Base-by-base conservation (phyloP, 208 protist genomes). In the Leishmania arabica region DNA sequence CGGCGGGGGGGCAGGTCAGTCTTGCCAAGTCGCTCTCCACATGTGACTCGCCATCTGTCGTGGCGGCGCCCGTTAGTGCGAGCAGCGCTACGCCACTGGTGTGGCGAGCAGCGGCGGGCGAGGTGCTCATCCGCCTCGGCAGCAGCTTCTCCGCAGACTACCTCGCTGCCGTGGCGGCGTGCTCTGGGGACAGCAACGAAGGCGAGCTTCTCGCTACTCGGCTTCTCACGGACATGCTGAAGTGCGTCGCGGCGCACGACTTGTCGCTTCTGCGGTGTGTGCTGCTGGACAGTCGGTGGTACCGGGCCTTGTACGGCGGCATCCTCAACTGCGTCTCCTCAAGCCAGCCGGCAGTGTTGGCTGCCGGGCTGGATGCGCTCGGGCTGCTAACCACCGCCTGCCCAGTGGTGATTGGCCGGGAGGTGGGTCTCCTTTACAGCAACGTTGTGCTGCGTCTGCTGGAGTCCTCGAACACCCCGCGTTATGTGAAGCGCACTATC, bases 361-460 rank as follows among this genome's bases (percentile, higher is more conserved):
- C 96, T 31, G 86, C 91, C 3, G 90, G 95, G 51, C 97, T 99
- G 42, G 97, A 98, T 76, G 90, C 85, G 24, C 87, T 98, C 69
- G 89, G 98, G 54, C 93, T 98, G 64, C 87, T 96, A 56, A 86
- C 90, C 40, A 89, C 80, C 51, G 73, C 80, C 42, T 95, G 90
- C 78, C 81, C 81, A 15, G 79, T 74, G 1, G 83, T 68, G 49
- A 68, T 96, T 8, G 89, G 89, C 4, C 81, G 89, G 51, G 98
- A 99, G 88, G 88, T 99, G 27, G 98, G 97, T 40, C 93, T 96
- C 65, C 86, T 99, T 34, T 99, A 99, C 92, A 93, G 86, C 31
- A 93, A 96, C 81, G 91, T 98, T 51, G 80, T 99, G 1, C 92
- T 99, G 77, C 89, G 92, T 24, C 86, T 99, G 27, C 86, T 99